Base-by-base conservation (phyloP, 306 rosid genomes). In the Prunus padus region DNA sequence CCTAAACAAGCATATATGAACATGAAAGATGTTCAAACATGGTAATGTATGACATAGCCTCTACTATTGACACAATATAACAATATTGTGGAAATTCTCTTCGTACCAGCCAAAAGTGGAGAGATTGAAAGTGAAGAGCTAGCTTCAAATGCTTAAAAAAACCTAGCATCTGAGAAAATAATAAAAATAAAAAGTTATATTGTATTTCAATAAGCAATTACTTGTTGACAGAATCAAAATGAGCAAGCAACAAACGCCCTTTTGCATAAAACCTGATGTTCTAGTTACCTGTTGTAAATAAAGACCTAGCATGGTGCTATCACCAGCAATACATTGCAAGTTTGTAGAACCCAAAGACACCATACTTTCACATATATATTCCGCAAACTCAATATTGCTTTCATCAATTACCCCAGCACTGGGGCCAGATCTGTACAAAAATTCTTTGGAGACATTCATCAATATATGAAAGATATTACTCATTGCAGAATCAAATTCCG, bases 81-180 rank as follows among this genome's bases (percentile, higher is more conserved):
- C 7, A 70, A 31, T 16, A 66, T 31, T 54, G 42, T 6, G 70
- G 66, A 78, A 11, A 59, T 61, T 26, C 13, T 63, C 75, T 69
- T 76, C 89, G 25, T 92, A 96, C 99, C 97, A 96, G 92, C 99
- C 96, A 96, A 85, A 96, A 96, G 30, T 81, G 76, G 76, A 92
- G 79, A 70, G 99, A 87, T 28, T 92, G 99, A 76, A 82, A 87
- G 89, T 96, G 99, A 90, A 90, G 85, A 31, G 82, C 96, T 45
- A 92, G 82, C 88, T 92, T 96, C 79, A 76, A 79, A 85, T 96
- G 96, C 81, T 73, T 89, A 78, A 87, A 96, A 85, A 92, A 92
- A 26, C 96, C 93, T 76, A 89, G 84, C 99, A 92, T 96, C 99
- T 96, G 88, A 80, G 62, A 83, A 73, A 76, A 49, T 69, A 37